Evolutionary conservation across 768 basidiomycete species (phyloP), one percentile per base, ranked within the genome.

Genomic region (Cubamyces sp.): DNA sequence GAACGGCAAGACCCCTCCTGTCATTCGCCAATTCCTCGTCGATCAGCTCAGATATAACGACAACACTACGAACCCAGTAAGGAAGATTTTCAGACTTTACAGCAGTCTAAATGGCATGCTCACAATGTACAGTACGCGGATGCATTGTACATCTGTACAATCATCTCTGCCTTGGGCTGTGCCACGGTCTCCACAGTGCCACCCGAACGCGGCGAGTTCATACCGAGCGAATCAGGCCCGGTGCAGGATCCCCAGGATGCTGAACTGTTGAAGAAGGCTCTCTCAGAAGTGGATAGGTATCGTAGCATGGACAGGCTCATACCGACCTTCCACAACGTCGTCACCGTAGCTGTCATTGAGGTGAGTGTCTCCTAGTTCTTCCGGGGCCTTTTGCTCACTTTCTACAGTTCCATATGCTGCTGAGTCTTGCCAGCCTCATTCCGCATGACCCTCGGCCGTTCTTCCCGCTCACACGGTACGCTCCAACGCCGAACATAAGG

Each of bases 1-100:
- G 70, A 87, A 89, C 57, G 91, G 93, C 37, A 94, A 92, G 73
- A 88, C 93, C 0, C 92, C 92, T 14, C 83, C 88, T 0, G 87
- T 95, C 55, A 90, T 96, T 15, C 85, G 93, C 48, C 88, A 87
- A 62, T 92, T 97, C 70, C 79, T 98, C 30, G 88, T 96, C 64
- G 95, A 97, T 71, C 90, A 96, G 65, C 79, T 98, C n/a, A 86
- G 89, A 12, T 94, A 93, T 73, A 98, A 98, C 71, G 96, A 98
- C 74, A 98, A 98, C 73, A 93, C 94, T 3, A 83, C 87, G 19
- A 97, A 96, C 72, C 81, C 84, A 43, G 95, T 96, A 66, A 70
- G 92, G 75, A 23, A 39, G 51, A 21, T 69, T 4, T 4, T 48
- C 34, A 30, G 56, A 16, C 5, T 5, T 34, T 11, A 57, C 6